Evolutionary conservation across 345 rosid genomes (phyloP), one percentile per base, ranked within the genome.

Genomic region (Conringia planisiliqua): DNA sequence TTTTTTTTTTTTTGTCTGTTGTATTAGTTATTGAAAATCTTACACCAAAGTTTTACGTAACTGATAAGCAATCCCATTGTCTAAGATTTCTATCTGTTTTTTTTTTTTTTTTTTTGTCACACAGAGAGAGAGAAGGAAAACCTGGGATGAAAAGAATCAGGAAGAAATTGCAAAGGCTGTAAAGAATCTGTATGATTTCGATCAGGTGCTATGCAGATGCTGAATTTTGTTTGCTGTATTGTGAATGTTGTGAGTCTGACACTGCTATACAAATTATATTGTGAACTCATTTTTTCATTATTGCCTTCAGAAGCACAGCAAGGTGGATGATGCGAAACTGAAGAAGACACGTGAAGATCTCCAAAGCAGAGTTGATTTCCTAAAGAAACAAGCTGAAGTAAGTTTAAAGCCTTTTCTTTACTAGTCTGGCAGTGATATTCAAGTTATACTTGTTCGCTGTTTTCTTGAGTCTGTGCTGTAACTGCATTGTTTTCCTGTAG

Each of bases 91-190:
- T 38, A 10, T 66, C 48, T 64, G 30, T 22, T 3, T 2, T 22
- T 63, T 58, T 6, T 13, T n/a, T 29, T 29, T 30, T 33, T 59
- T 63, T 58, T 6, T 13, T 17, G 39, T 61, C 61, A 52, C 22
- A 12, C 81, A 92, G 97, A 89, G 84, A 82, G 97, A 90, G 72
- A 85, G 96, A 65, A 89, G 81, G 82, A 95, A 88, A 81, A 87
- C 43, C 70, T 95, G 94, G 98, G 97, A 92, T 81, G 91, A 90
- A 79, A 86, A 87, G 75, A 89, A 83, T 73, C 96, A 92, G 76
- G 97, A 89, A 74, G 96, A 83, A 77, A 88, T 95, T 59, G 91
- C 96, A 7, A 84, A 83, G 84, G 91, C 96, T 79, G 83, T 92
- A 39, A 89, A 84, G 81, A 86, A 74, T 51, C 86, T 90, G 42